phyloP scores from a whole-genome alignment of 306 rosid species.

The Crotalaria pallida region DNA sequence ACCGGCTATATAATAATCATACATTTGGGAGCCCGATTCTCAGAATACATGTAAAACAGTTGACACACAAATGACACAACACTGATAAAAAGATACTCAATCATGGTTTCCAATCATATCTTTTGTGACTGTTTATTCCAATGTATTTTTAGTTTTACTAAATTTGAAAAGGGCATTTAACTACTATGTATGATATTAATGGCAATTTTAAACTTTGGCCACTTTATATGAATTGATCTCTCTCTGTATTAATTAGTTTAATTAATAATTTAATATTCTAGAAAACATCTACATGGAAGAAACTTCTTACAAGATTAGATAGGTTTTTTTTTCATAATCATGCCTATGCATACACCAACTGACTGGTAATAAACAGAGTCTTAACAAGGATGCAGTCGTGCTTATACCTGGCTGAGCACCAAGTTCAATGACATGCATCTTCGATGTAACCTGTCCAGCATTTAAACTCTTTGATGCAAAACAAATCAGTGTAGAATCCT shows the following conservation, averaged over 20 bases:
- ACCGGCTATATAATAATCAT: neutral
- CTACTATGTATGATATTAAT: neutral
- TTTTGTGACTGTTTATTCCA: neutral
- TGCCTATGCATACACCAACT: neutral
- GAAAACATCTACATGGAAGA: neutral
- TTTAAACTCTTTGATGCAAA: conserved; percentile 56
- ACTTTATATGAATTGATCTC: neutral
- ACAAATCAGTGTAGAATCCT: conserved; percentile 49
- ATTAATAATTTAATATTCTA: neutral
- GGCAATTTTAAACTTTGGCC: neutral
- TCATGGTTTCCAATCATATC: neutral
- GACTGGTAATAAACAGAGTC: neutral
- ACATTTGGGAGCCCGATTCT: neutral
- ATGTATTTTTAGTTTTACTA: neutral
- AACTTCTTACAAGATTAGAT: neutral
- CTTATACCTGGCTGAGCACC: conserved; percentile 62
- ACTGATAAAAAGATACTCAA: neutral
- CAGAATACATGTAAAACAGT: neutral
- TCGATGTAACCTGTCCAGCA: conserved; percentile 55
- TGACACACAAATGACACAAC: too few species aligned
- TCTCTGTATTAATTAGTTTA: neutral
- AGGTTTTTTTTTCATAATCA: neutral
- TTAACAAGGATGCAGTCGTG: neutral
- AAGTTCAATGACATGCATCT: conserved; percentile 70
- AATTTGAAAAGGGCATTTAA: neutral